Percentiles rank a stretch among this genome's conserved stretches.
These are phyloP conservation scores for Russula earlei DNA, from an alignment of 768 basidiomycete genomes.

Conservation along the genomic window DNA sequence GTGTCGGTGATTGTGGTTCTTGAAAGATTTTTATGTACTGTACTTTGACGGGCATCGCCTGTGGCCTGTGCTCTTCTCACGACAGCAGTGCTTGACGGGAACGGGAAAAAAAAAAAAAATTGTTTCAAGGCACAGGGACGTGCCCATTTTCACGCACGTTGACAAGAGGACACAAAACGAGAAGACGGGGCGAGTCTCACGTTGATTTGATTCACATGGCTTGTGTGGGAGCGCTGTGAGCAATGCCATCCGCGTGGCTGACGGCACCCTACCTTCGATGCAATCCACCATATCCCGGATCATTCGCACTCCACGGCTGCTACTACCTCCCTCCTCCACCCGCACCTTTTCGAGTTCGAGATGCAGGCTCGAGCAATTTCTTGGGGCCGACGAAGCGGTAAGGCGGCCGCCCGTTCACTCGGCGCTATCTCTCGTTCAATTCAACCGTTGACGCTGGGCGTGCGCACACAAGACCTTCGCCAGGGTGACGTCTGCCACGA, in stretches of 20 bases:
- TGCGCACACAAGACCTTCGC: conserved; percentile 27
- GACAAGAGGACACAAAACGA: too few relatives aligned
- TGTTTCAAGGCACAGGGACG: neutral
- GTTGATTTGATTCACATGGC: neutral
- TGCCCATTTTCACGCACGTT: neutral
- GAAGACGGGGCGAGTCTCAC: neutral
- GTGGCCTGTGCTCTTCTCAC: neutral
- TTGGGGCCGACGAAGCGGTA: conserved; percentile 40
- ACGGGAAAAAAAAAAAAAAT: neutral
- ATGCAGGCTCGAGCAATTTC: conserved; percentile 33
- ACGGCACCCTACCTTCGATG: neutral
- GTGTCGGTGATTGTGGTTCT: neutral
- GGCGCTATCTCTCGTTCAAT: too few relatives aligned
- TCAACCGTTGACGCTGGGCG: neutral
- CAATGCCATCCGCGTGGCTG: neutral
- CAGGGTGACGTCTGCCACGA: conserved; percentile 25
- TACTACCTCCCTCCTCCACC: neutral
- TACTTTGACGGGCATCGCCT: neutral
- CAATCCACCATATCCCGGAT: too few relatives aligned
- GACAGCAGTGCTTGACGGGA: too few relatives aligned
- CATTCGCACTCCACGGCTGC: neutral
- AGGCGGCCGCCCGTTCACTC: neutral
- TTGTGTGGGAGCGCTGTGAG: neutral
- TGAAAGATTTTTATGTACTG: too few relatives aligned
- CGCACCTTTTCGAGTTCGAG: conserved; percentile 35